Conservation (phyloP, 2,329 filamentous ascomycete genomes). For the Diaporthe sp. region DNA sequence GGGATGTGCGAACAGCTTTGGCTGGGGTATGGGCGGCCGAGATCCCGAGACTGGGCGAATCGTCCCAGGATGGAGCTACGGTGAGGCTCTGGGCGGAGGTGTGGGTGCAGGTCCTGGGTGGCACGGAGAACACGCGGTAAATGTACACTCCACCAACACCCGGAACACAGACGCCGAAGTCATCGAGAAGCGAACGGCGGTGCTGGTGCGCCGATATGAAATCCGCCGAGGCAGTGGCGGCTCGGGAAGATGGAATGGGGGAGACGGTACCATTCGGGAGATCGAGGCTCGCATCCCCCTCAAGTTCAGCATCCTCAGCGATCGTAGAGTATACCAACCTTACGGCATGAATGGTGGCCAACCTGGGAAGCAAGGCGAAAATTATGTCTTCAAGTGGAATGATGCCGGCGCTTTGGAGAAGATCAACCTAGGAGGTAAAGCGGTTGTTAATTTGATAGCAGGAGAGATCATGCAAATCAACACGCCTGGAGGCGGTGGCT, state of each 20-base stretch:
- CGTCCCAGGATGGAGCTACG: slow-evolving; percentile 51
- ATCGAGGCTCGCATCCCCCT: slow-evolving; percentile 80
- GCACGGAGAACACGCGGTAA: slow-evolving; percentile 49
- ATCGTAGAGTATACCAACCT: slow-evolving; percentile 77
- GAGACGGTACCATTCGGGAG: slow-evolving; percentile 77
- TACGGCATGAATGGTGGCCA: slow-evolving; percentile 78
- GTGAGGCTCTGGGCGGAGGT: slow-evolving; percentile 53
- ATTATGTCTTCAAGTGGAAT: slow-evolving; percentile 49
- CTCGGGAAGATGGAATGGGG: slow-evolving; percentile 64
- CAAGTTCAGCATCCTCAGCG: slow-evolving; percentile 78
- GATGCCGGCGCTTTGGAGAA: slow-evolving; percentile 45
- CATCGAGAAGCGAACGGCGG: slow-evolving; percentile 52
- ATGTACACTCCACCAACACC: slow-evolving; percentile 55
- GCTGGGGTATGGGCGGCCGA: slow-evolving; percentile 51
- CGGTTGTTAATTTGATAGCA: slow-evolving; percentile 46
- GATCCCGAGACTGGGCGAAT: slow-evolving; percentile 47
- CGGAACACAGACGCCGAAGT: slow-evolving; percentile 55
- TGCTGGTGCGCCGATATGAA: slow-evolving; percentile 50
- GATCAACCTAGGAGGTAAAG: slow-evolving; percentile 51
- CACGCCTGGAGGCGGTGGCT: slow-evolving; percentile 52
- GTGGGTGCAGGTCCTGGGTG: slow-evolving; percentile 49
- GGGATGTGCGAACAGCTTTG: slow-evolving; percentile 50
- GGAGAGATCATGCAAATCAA: slow-evolving; percentile 54
- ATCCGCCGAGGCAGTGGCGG: slow-evolving; percentile 46
- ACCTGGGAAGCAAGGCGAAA: slow-evolving; percentile 42